Percentiles rank a stretch among this genome's conserved stretches.
Evolutionary conservation across 2,329 filamentous ascomycete genomes (phyloP).

Genomic region (Orbilia blumenaviensis): DNA sequence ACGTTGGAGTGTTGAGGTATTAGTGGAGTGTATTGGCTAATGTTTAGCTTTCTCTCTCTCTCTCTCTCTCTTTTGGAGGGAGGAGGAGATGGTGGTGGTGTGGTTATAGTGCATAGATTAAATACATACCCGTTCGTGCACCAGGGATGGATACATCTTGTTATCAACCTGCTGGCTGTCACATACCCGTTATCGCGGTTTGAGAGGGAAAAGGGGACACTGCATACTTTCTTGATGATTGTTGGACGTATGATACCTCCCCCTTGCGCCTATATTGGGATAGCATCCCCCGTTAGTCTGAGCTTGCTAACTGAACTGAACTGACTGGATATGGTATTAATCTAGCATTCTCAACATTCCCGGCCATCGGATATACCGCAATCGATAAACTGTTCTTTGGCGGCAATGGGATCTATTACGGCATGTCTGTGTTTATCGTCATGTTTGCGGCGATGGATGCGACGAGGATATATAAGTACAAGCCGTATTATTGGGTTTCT

Average conservation of each 20-base stretch:
- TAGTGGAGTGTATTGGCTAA: background rate
- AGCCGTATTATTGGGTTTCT: conserved; percentile 72
- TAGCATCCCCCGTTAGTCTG: too few species aligned
- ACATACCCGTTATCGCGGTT: conserved; percentile 92
- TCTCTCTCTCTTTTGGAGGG: background rate
- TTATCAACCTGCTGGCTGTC: conserved; percentile 81
- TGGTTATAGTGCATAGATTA: conserved; percentile 90
- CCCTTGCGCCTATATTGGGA: background rate
- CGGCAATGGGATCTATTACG: conserved; percentile 72
- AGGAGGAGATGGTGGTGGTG: background rate
- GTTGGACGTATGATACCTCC: conserved; percentile 76
- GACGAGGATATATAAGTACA: conserved; percentile 81
- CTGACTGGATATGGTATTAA: too few species aligned
- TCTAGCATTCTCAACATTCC: conserved; percentile 81
- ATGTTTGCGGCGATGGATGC: conserved; percentile 84
- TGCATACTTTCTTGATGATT: conserved; percentile 86
- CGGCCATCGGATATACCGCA: conserved; percentile 80
- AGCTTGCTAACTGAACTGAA: too few species aligned
- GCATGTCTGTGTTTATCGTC: conserved; percentile 75
- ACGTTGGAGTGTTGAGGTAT: background rate
- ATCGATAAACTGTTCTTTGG: conserved; percentile 73
- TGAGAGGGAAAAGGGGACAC: conserved; percentile 88
- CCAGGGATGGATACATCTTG: conserved; percentile 77
- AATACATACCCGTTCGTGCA: conserved; percentile 94
- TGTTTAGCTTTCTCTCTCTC: background rate